These are phyloP conservation scores for Scenedesmus sp. DNA, from an alignment of 163 green algal genomes.

Conservation along the genomic window DNA sequence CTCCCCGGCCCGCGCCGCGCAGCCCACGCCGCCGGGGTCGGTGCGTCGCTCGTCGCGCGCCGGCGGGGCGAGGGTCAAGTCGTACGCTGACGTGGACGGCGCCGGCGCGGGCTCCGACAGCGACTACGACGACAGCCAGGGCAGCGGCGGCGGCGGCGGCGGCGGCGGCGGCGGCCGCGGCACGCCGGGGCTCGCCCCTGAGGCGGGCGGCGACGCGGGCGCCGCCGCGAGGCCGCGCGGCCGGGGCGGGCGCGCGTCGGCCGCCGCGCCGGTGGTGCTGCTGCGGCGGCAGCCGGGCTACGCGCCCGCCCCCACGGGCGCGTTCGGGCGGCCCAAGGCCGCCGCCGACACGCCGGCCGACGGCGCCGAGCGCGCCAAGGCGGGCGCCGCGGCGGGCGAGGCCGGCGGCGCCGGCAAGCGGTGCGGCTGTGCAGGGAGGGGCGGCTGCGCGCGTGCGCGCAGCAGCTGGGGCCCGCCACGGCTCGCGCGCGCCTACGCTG, in stretches of 20 bases:
- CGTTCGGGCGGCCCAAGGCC: constrained; percentile 22
- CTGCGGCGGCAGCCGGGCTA: constrained; percentile 19
- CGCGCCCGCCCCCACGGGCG: constrained; percentile 11
- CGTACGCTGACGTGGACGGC: constrained; percentile 17
- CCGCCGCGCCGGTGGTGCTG: background rate
- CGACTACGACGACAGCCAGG: background rate
- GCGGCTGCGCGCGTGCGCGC: no score
- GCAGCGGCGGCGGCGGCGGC: background rate
- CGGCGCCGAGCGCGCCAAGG: no score
- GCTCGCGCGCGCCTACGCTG: no score
- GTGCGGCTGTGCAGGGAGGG: no score
- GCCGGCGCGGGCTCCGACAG: constrained; percentile 3
- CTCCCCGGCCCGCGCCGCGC: background rate
- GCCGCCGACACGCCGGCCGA: no score
- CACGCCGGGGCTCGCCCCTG: background rate
- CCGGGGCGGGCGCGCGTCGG: background rate
- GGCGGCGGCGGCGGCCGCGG: background rate
- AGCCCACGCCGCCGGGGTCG: constrained; percentile 17
- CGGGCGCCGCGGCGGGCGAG: no score
- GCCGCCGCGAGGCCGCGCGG: background rate
- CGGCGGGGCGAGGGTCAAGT: background rate
- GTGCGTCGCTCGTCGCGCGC: constrained; percentile 25
- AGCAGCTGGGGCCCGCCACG: no score
- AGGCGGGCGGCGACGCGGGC: background rate
- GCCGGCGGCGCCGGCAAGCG: no score